A percentile compares a stretch with the other conserved stretches of the same genome.
Conservation (phyloP, 73 alveolate species). For the Tetrahymena borealis region DNA sequence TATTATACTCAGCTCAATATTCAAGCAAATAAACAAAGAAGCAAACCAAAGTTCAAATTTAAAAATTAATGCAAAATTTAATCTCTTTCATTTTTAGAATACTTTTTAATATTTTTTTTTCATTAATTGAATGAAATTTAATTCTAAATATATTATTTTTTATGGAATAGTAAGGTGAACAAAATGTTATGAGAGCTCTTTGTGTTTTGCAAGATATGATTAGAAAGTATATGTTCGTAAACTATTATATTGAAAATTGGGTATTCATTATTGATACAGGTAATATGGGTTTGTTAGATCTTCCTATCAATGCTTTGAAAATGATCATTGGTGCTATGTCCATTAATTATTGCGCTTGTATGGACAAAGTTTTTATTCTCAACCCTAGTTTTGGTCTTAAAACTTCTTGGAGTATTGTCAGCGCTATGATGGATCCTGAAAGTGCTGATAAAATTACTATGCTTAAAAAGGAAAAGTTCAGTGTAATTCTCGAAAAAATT, state of each 20-base stretch:
- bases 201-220: conserved; percentile 18
- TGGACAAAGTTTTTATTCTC: conserved; percentile 25
- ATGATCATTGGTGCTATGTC: conserved; percentile 15
- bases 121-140: too few species aligned
- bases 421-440: conserved; percentile 40
- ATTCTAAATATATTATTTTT: too few species aligned
- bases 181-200: conserved; percentile 19
- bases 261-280: conserved; percentile 41
- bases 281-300: conserved; percentile 12
- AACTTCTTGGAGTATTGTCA: conserved; percentile 41
- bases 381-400: conserved; percentile 23
- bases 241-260: conserved; percentile 33
- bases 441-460: conserved; percentile 29
- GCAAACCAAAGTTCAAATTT: too few species aligned
- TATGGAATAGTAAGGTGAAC: conserved; percentile 6
- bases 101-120: too few species aligned
- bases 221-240: conserved; percentile 14
- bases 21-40: too few species aligned
- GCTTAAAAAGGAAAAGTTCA: conserved; percentile 21
- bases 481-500: conserved; percentile 13
- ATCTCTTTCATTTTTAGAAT: too few species aligned
- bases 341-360: conserved; percentile 38
- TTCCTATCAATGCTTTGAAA: conserved; percentile 33
- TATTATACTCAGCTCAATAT: too few species aligned
- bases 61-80: too few species aligned